phyloP scores from a whole-genome alignment of 306 rosid species.

The Cucumis melo region DNA sequence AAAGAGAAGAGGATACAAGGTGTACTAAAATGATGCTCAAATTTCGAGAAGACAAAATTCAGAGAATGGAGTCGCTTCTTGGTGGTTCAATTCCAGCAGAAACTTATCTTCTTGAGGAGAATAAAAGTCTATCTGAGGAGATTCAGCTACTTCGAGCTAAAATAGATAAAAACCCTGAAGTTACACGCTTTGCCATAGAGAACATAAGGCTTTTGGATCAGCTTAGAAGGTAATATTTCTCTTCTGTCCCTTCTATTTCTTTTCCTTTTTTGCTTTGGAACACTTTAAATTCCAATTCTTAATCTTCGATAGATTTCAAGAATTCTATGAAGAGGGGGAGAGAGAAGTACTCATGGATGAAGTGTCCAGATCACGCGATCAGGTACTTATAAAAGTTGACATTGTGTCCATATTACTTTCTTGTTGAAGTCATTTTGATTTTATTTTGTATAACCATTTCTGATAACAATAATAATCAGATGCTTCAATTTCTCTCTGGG shows the following conservation, averaged over 20 bases:
- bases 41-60: constrained; percentile 91
- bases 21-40: constrained; percentile 90
- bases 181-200: constrained; percentile 81
- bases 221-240: constrained; percentile 56
- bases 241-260: not conserved
- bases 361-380: constrained; percentile 58
- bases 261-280: not conserved
- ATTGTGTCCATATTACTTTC: not conserved
- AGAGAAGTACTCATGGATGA: constrained; percentile 64
- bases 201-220: constrained; percentile 91
- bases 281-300: not conserved
- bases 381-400: constrained; percentile 30
- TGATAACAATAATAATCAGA: constrained; percentile 21
- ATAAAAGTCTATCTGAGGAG: constrained; percentile 64
- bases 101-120: constrained; percentile 55
- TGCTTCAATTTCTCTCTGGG: constrained; percentile 64
- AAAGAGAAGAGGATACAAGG: constrained; percentile 92
- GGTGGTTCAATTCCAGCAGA: constrained; percentile 47
- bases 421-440: not conserved
- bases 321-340: constrained; percentile 92
- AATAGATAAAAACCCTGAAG: constrained; percentile 90
- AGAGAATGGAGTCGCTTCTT: constrained; percentile 58
- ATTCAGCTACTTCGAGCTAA: constrained; percentile 66
- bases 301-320: constrained; percentile 57
- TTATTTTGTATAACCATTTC: not conserved